These are phyloP conservation scores for Arctostaphylos glauca DNA, from an alignment of 148 eudicot species.

Conservation along the genomic window DNA sequence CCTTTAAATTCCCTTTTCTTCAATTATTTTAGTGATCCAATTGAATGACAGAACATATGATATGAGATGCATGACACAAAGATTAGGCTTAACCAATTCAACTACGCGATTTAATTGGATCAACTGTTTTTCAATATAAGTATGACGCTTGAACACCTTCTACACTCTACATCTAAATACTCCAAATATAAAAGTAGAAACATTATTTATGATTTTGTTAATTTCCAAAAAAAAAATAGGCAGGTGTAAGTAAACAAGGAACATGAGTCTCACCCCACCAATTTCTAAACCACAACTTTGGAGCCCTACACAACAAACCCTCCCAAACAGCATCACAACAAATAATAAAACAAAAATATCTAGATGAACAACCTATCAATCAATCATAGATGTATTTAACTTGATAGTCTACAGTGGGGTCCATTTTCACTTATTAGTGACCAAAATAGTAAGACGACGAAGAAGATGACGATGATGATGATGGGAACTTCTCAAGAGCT, in stretches of 20 bases:
- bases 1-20: too few species aligned
- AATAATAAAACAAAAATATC: not conserved
- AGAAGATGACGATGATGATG: slow-evolving; percentile 21
- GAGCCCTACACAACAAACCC: not conserved
- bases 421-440: slow-evolving; percentile 20
- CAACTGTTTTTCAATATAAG: too few species aligned
- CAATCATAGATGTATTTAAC: not conserved
- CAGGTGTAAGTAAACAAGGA: not conserved
- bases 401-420: slow-evolving; percentile 17
- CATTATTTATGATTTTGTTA: too few species aligned
- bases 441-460: slow-evolving; percentile 35
- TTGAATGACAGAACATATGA: too few species aligned
- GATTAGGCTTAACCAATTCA: too few species aligned
- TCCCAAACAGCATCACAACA: not conserved
- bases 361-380: not conserved
- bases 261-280: not conserved
- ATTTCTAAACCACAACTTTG: not conserved
- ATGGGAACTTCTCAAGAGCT: slow-evolving; percentile 62
- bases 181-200: too few species aligned
- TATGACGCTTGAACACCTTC: too few species aligned
- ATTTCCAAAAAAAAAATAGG: not conserved
- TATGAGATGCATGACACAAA: too few species aligned
- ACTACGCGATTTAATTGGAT: too few species aligned
- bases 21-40: too few species aligned
- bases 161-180: too few species aligned